Evolutionary conservation across 345 rosid genomes (phyloP).

Genomic region (Rhizophora mangle): DNA sequence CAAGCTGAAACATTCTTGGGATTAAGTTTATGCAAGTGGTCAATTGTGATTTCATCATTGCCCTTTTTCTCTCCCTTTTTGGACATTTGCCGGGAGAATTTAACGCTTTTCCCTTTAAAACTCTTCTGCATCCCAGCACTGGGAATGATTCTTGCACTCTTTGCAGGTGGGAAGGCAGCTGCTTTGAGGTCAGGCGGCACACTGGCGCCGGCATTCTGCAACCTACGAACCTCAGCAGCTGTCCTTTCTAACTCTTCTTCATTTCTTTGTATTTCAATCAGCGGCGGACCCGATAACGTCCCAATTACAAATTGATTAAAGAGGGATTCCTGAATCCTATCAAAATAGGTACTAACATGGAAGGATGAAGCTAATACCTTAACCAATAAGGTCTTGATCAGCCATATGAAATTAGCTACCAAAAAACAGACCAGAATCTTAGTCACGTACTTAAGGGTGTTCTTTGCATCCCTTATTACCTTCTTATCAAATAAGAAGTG

Average conservation of each 20-base stretch:
- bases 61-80: slow-evolving; percentile 29
- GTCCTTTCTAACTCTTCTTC: slow-evolving; percentile 53
- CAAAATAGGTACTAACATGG: slow-evolving; percentile 90
- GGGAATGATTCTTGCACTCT: slow-evolving; percentile 30
- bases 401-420: slow-evolving; percentile 64
- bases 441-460: slow-evolving; percentile 49
- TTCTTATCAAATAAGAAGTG: slow-evolving; percentile 54
- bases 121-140: slow-evolving; percentile 30
- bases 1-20: slow-evolving; percentile 83
- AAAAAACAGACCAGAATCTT: slow-evolving; percentile 64
- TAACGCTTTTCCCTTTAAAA: slow-evolving; percentile 36
- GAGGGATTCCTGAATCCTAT: slow-evolving; percentile 76
- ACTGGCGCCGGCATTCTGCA: slow-evolving; percentile 61
- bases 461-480: slow-evolving; percentile 35
- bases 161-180: slow-evolving; percentile 36
- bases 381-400: slow-evolving; percentile 77
- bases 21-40: slow-evolving; percentile 65
- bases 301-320: slow-evolving; percentile 84
- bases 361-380: slow-evolving; percentile 84
- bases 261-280: slow-evolving; percentile 44
- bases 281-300: slow-evolving; percentile 74
- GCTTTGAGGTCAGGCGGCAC: slow-evolving; percentile 61
- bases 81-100: slow-evolving; percentile 29
- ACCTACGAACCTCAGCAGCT: slow-evolving; percentile 39
- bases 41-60: slow-evolving; percentile 48